Evolutionary conservation across 2,329 filamentous ascomycete genomes (phyloP), one percentile per base, ranked within the genome.

Genomic region (Pseudocercospora cruenta): DNA sequence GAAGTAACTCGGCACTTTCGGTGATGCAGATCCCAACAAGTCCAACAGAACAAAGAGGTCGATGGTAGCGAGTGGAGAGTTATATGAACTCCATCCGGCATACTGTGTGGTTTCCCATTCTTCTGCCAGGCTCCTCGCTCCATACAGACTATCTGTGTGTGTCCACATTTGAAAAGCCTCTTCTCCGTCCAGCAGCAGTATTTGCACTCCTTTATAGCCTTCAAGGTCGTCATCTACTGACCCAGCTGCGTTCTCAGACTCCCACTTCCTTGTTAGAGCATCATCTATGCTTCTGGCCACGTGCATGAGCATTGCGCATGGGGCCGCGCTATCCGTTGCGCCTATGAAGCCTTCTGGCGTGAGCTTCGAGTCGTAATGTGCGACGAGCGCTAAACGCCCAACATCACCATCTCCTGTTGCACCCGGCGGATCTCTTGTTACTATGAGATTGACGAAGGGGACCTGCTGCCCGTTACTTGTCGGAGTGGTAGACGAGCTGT

Each of bases 301-400:
- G 77, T 97, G 92, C 87, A 99, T 86, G 65, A 99, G 84, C 85
- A 98, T 93, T 0, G 95, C 95, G 78, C 94, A 98, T 9, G 95
- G 94, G 19, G 92, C 95, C 1, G 95, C 95, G 73, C 93, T 97
- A 76, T 99, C 95, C 14, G 88, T 96, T 0, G 94, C 95, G 0
- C 95, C 95, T 65, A 99, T 91, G 77, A 99, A 99, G 0, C 93
- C 94, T 67, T 89, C 82, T 0, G 94, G 94, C 26, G 83, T 83
- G 65, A 91, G 85, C 80, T 96, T 91, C 76, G 89, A 94, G 74
- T 99, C 95, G 78, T 97, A 98, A 77, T 99, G 95, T 47, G 95
- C 95, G 6, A 94, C 95, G 62, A 99, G 84, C 14, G 93, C 94
- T 75, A 98, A 81, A 58, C 93, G 84, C 49, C 90, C 89, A 2